phyloP scores from a whole-genome alignment of 495 filamentous ascomycete species.

The Penicillium cosmopolitanum region DNA sequence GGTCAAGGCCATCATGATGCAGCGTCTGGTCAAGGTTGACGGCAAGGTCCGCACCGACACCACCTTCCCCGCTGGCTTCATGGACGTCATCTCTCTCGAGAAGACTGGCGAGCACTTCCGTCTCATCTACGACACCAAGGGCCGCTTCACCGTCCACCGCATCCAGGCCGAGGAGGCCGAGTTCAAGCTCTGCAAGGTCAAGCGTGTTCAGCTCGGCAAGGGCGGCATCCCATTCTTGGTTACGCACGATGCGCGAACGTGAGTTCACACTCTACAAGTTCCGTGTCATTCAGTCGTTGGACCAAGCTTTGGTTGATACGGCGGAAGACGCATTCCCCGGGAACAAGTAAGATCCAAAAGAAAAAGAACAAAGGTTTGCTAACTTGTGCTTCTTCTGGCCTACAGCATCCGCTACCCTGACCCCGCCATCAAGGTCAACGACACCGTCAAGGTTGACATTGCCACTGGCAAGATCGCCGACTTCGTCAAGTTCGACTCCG shows the following conservation, averaged over 20 bases:
- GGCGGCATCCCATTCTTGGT: conserved; percentile 99
- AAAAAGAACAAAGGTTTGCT: conserved; percentile 40
- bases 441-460: conserved; percentile 98
- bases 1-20: conserved; percentile 97
- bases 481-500: conserved; percentile 96
- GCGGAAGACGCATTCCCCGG: conserved; percentile 44
- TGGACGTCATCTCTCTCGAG: conserved; percentile 99
- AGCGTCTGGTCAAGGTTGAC: conserved; percentile 99
- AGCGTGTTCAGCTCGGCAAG: conserved; percentile 97
- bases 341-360: conserved; percentile 39
- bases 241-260: conserved; percentile 99
- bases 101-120: conserved; percentile 99
- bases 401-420: conserved; percentile 97
- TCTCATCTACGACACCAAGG: conserved; percentile 99
- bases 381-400: conserved; percentile 28
- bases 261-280: conserved; percentile 72
- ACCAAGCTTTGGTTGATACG: conserved; percentile 91
- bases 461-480: conserved; percentile 95
- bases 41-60: conserved; percentile 98
- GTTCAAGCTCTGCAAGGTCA: conserved; percentile 99
- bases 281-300: conserved; percentile 98
- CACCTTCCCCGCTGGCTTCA: conserved; percentile 97
- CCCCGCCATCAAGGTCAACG: conserved; percentile 97
- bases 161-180: conserved; percentile 96
- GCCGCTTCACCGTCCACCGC: conserved; percentile 99